Evolutionary conservation across 1,139 yeast species (phyloP), one percentile per base, ranked within the genome.

Genomic region (Magnusiomyces sp.): DNA sequence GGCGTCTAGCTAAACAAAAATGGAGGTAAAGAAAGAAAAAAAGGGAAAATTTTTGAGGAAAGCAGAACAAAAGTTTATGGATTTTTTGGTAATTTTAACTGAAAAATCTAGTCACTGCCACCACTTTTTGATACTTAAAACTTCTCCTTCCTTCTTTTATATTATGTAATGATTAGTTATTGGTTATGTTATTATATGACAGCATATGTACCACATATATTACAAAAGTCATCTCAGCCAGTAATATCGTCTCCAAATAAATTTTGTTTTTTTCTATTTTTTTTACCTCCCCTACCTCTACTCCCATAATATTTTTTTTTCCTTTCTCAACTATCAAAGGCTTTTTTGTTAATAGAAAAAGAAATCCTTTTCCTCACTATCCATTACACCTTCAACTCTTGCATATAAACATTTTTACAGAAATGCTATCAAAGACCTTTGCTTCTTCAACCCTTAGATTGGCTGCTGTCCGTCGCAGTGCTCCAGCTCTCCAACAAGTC

Each of bases 41-140:
- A 20, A 19, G 13, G 27, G 45, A 44, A 38, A 44, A 50, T 34
- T 31, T 17, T 27, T 11, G 20, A 19, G 23, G 39, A 46, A 23
- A 34, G 27, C 23, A 41, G 14, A 34, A 36, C 39, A 39, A 29
- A 33, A 45, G 29, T 33, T 29, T 20, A 29, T 10, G 10, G 4
- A 38, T 20, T 7, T 32, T 10, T 16, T 39, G 10, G 27, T n/a
- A 13, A 33, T 4, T n/a, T 20, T 37, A 2, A 9, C 23, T 11
- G 16, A 38, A 42, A 47, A 19, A 33, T 23, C 20, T 3, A 31
- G 46, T 42, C 50, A 47, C 50, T 47, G 17, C 50, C 50, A 47
- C 50, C 50, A 47, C 13, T 20, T 34, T 41, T 46, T 40, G 13
- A 20, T 13, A 11, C 19, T 16, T 5, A 37, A 9, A 37, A 9